phyloP scores from a whole-genome alignment of 305 asterid species.

The Nicotiana rustica region DNA sequence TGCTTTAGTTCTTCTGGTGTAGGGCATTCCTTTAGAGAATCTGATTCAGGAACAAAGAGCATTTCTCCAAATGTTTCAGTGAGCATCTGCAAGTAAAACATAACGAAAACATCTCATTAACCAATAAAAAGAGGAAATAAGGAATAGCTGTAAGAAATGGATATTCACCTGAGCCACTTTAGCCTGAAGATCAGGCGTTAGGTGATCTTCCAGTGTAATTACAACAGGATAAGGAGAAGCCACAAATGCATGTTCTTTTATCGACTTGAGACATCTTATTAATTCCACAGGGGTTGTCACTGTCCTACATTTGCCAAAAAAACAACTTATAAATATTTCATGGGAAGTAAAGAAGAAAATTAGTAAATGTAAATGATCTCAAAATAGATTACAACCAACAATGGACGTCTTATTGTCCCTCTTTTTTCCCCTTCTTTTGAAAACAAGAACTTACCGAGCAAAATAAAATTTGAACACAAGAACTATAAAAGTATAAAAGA shows the following conservation, averaged over 20 bases:
- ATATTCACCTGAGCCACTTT: constrained; percentile 55
- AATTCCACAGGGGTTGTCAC: constrained; percentile 58
- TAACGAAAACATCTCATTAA: background rate
- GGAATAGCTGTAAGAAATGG: constrained; percentile 30
- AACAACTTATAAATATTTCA: background rate
- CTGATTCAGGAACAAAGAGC: constrained; percentile 73
- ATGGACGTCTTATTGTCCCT: background rate
- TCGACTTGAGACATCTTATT: constrained; percentile 53
- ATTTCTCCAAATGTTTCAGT: constrained; percentile 70
- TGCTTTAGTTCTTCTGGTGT: constrained; percentile 80
- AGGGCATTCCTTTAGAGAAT: constrained; percentile 71
- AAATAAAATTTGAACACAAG: background rate
- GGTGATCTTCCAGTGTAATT: constrained; percentile 63
- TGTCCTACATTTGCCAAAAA: constrained; percentile 44
- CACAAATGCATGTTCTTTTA: constrained; percentile 55
- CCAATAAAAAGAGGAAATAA: background rate
- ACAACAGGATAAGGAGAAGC: constrained; percentile 62
- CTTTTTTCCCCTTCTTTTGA: too few species aligned
- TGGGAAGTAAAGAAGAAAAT: background rate
- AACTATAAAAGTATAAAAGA: background rate
- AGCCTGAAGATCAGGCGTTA: constrained; percentile 58
- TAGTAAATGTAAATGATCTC: constrained; percentile 1
- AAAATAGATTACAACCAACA: background rate
- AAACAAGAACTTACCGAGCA: background rate
- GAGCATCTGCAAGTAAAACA: constrained; percentile 47